phyloP scores from a whole-genome alignment of 768 basidiomycete species.

The Chalciporus sphaerocephalus region DNA sequence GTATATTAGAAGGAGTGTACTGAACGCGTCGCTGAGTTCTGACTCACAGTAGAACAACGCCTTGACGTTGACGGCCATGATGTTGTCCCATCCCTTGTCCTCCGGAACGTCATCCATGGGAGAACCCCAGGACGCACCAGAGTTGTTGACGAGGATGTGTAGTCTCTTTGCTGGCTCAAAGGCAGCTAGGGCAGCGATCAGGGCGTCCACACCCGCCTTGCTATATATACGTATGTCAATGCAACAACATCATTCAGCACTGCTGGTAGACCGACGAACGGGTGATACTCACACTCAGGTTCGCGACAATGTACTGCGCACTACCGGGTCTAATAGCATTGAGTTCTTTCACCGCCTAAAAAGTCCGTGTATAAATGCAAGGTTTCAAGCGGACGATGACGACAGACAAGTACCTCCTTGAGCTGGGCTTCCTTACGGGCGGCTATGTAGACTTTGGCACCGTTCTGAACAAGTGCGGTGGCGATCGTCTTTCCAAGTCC shows the following conservation, averaged over 20 bases:
- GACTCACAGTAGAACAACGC: slow-evolving; percentile 72
- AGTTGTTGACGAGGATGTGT: slow-evolving; percentile 82
- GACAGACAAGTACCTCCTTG: slow-evolving; percentile 50
- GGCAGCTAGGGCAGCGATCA: slow-evolving; percentile 63
- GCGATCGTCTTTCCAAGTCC: slow-evolving; percentile 87
- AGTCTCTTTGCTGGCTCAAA: slow-evolving; percentile 57
- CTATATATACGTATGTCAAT: slow-evolving; percentile 39
- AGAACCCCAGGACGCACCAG: slow-evolving; percentile 76
- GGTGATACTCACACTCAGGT: slow-evolving; percentile 55
- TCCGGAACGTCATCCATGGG: slow-evolving; percentile 69
- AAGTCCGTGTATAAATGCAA: background rate
- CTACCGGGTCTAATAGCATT: slow-evolving; percentile 56
- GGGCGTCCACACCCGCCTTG: slow-evolving; percentile 73
- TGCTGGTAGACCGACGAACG: background rate
- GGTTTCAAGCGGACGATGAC: slow-evolving; percentile 29
- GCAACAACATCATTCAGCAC: background rate
- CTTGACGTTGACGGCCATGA: slow-evolving; percentile 83
- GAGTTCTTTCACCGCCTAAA: slow-evolving; percentile 52
- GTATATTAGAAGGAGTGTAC: background rate
- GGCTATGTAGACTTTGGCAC: slow-evolving; percentile 87
- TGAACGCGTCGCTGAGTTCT: background rate
- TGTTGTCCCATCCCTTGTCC: slow-evolving; percentile 80
- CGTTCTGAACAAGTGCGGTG: slow-evolving; percentile 75
- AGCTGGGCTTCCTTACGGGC: slow-evolving; percentile 77
- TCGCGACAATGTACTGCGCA: slow-evolving; percentile 70